These are phyloP conservation scores for Termitomyces bulborhizus DNA, from an alignment of 768 basidiomycete species.

Conservation along the genomic window DNA sequence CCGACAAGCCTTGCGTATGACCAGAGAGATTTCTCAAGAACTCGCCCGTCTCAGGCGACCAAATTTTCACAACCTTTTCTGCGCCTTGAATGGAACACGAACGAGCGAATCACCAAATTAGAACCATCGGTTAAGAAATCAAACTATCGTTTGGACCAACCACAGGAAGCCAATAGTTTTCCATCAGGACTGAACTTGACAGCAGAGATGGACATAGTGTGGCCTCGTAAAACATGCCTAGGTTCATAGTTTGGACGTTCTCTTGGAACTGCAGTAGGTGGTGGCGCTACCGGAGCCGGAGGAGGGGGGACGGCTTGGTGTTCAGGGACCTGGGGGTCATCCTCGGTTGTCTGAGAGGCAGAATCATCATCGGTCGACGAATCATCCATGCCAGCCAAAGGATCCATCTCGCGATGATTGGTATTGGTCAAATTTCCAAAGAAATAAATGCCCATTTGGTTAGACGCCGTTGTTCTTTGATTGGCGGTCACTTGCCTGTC, in stretches of 20 bases:
- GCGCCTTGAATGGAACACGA: constrained; percentile 41
- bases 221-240: constrained; percentile 63
- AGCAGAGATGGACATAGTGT: constrained; percentile 79
- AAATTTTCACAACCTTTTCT: constrained; percentile 75
- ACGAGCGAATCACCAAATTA: constrained; percentile 8
- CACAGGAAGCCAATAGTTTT: constrained; percentile 76
- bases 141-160: constrained; percentile 39
- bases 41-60: constrained; percentile 76
- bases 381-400: constrained; percentile 41
- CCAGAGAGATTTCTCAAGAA: constrained; percentile 69
- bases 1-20: constrained; percentile 80
- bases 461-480: constrained; percentile 12
- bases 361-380: constrained; percentile 56
- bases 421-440: constrained; percentile 11
- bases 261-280: constrained; percentile 26
- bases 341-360: constrained; percentile 80
- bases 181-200: constrained; percentile 93
- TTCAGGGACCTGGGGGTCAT: constrained; percentile 73
- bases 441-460: constrained; percentile 9
- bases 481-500: constrained; percentile 10
- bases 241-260: constrained; percentile 66
- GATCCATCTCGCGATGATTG: constrained; percentile 31
- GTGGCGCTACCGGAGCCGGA: constrained; percentile 28
- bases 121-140: constrained; percentile 8
- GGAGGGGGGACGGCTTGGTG: constrained; percentile 35